These are phyloP conservation scores for Nasturtium officinale DNA, from an alignment of 345 rosid genomes.

Conservation along the genomic window DNA sequence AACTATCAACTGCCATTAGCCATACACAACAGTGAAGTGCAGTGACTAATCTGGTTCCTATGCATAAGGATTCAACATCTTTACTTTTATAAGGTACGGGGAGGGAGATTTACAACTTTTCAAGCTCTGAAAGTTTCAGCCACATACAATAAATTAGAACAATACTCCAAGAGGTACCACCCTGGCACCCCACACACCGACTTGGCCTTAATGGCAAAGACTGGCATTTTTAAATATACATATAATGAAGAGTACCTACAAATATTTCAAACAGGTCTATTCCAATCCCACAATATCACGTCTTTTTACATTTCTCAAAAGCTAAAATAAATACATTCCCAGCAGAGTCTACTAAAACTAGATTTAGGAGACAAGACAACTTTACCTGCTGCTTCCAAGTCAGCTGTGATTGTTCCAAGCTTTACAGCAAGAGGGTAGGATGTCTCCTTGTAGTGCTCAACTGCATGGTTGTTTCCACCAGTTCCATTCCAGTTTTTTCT, in stretches of 20 bases:
- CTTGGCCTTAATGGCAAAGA: constrained; percentile 17
- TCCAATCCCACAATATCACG: neutral
- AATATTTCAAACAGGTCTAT: neutral
- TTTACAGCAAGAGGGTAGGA: constrained; percentile 93
- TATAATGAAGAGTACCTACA: neutral
- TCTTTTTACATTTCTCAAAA: neutral
- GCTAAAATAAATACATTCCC: neutral
- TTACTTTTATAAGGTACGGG: neutral
- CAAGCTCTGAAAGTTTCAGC: constrained; percentile 16
- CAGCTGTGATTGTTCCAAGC: constrained; percentile 95
- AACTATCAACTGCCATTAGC: constrained; percentile 14
- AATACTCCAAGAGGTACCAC: constrained; percentile 16
- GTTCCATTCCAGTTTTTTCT: constrained; percentile 96
- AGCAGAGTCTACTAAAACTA: neutral
- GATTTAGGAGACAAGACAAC: constrained; percentile 39
- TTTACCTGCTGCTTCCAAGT: constrained; percentile 97
- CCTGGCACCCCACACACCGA: constrained; percentile 9
- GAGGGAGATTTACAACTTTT: constrained; percentile 5
- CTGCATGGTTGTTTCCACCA: constrained; percentile 97
- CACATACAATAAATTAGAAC: constrained; percentile 2
- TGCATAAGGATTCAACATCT: constrained; percentile 1
- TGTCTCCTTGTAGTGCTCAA: constrained; percentile 86
- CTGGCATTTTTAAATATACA: neutral
- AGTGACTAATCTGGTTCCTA: constrained; percentile 24
- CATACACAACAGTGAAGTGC: constrained; percentile 18